Conservation (phyloP, 768 basidiomycete species). For the Chalciporus piperatus region DNA sequence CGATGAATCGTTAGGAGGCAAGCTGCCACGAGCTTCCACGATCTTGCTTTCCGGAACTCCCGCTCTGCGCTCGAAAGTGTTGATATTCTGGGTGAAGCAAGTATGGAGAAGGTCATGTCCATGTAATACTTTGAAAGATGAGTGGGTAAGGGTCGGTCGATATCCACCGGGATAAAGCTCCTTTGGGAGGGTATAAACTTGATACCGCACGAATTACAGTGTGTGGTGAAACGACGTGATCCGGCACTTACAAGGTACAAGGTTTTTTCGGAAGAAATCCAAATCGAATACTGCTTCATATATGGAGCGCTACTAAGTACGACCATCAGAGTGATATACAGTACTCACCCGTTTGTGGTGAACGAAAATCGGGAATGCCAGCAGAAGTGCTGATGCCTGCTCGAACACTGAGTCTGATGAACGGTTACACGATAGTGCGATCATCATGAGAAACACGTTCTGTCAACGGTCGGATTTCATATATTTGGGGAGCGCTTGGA, state of each 20-base stretch:
- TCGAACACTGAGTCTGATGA: not conserved
- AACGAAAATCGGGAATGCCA: conserved; percentile 88
- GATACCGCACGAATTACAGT: not conserved
- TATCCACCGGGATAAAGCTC: conserved; percentile 91
- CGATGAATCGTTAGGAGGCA: conserved; percentile 79
- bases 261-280: conserved; percentile 75
- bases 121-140: conserved; percentile 83
- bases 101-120: conserved; percentile 64
- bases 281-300: conserved; percentile 96
- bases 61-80: conserved; percentile 84
- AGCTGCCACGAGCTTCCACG: conserved; percentile 95
- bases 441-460: conserved; percentile 73
- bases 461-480: conserved; percentile 67
- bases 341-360: conserved; percentile 71
- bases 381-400: conserved; percentile 75
- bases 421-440: not conserved
- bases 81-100: conserved; percentile 91
- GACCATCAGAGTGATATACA: not conserved
- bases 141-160: conserved; percentile 86
- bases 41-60: conserved; percentile 73
- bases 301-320: too few relatives aligned
- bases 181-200: conserved; percentile 88
- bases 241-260: conserved; percentile 66
- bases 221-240: not conserved
- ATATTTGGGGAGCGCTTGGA: conserved; percentile 56